A percentile compares a stretch with the other conserved stretches of the same genome.
These are phyloP conservation scores for Ustilago hordei DNA, from an alignment of 1,284 basidiomycete genomes.

Conservation along the genomic window DNA sequence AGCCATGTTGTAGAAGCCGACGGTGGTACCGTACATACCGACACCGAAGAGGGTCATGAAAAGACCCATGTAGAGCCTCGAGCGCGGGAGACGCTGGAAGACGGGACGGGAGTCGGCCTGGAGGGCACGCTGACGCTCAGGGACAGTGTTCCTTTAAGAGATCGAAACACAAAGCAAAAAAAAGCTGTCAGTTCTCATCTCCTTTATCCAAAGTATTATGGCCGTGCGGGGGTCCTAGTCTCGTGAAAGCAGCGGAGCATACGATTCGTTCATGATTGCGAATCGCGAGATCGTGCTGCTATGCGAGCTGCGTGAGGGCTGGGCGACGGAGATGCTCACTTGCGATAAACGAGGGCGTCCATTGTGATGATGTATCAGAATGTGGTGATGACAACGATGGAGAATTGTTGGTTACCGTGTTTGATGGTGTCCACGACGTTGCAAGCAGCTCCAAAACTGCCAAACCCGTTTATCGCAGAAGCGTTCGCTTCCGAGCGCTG, in stretches of 20 bases:
- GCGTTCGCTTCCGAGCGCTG: slow-evolving; percentile 36
- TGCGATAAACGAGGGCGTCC: slow-evolving; percentile 61
- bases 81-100: slow-evolving; percentile 63
- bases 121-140: slow-evolving; percentile 62
- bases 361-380: slow-evolving; percentile 34
- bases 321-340: slow-evolving; percentile 38
- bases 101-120: slow-evolving; percentile 63
- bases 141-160: slow-evolving; percentile 57
- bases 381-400: slow-evolving; percentile 30
- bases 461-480: slow-evolving; percentile 22
- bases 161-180: background rate
- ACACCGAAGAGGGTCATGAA: slow-evolving; percentile 65
- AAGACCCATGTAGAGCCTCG: slow-evolving; percentile 62
- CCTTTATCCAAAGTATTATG: background rate
- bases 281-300: background rate
- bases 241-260: background rate
- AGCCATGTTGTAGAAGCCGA: slow-evolving; percentile 65
- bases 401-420: slow-evolving; percentile 1
- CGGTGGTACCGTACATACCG: slow-evolving; percentile 61
- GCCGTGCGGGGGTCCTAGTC: background rate
- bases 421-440: slow-evolving; percentile 28
- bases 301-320: background rate
- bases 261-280: background rate
- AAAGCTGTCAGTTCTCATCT: slow-evolving; percentile 6
- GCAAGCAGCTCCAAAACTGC: background rate